Evolutionary conservation across 495 filamentous ascomycete species (phyloP).

Genomic region (Astrothelium subdiscretum): DNA sequence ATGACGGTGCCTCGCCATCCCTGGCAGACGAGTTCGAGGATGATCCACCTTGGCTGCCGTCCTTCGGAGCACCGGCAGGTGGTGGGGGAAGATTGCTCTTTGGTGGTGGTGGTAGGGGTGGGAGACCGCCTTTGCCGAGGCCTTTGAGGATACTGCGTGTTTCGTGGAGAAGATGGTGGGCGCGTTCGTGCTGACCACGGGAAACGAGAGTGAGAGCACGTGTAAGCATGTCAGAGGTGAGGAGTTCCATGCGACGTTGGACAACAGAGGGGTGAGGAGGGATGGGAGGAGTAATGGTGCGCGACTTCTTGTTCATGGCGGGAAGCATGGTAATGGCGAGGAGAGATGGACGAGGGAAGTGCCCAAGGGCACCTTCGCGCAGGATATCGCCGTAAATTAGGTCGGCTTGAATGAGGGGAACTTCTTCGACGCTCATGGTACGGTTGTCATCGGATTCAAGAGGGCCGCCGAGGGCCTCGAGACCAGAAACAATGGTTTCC

Average conservation of each 20-base stretch:
- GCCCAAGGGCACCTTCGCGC: constrained; percentile 76
- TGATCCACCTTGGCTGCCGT: neutral
- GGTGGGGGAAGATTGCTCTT: constrained; percentile 22
- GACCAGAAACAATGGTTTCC: constrained; percentile 91
- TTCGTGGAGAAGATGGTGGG: constrained; percentile 80
- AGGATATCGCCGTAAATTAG: constrained; percentile 90
- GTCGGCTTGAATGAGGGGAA: constrained; percentile 92
- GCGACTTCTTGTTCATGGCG: constrained; percentile 47
- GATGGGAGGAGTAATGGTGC: constrained; percentile 66
- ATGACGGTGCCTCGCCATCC: constrained; percentile 16
- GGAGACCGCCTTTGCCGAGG: constrained; percentile 86
- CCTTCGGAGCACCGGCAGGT: constrained; percentile 23
- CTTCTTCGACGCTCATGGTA: constrained; percentile 79
- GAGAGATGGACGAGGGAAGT: constrained; percentile 78
- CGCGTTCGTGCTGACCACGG: constrained; percentile 83
- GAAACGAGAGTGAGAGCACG: constrained; percentile 84
- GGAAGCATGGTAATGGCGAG: constrained; percentile 99
- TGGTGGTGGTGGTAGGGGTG: constrained; percentile 62
- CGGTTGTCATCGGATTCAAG: constrained; percentile 80
- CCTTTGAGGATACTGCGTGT: constrained; percentile 93
- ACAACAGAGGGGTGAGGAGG: constrained; percentile 93
- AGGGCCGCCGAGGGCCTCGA: constrained; percentile 90
- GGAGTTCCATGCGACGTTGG: constrained; percentile 91
- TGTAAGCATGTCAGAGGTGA: constrained; percentile 97
- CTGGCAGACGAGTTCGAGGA: constrained; percentile 4